phyloP scores from a whole-genome alignment of 768 basidiomycete species.

The Lactarius vividus region DNA sequence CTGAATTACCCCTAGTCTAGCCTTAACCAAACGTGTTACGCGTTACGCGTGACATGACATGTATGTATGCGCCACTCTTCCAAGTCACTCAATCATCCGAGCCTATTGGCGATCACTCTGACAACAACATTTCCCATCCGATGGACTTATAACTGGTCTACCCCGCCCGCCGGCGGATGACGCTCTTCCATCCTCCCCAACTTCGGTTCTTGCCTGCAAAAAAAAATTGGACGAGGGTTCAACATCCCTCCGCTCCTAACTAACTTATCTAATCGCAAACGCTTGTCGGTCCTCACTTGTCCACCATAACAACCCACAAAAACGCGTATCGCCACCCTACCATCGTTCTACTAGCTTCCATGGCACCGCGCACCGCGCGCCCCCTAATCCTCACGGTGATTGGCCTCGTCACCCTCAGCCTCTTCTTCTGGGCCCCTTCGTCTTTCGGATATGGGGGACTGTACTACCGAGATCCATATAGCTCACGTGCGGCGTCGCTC shows the following conservation, averaged over 20 bases:
- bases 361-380: constrained; percentile 12
- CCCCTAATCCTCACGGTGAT: not conserved
- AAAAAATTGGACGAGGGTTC: not conserved
- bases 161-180: not conserved
- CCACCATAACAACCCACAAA: not conserved
- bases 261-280: not conserved
- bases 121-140: no score
- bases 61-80: no score
- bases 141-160: not conserved
- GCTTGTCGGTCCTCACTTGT: not conserved
- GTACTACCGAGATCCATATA: constrained; percentile 4
- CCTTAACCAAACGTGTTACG: no score
- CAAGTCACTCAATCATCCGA: no score
- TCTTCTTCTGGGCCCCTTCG: constrained; percentile 11
- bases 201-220: not conserved
- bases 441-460: not conserved
- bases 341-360: not conserved
- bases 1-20: no score
- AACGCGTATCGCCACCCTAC: not conserved
- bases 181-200: not conserved
- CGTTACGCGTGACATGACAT: no score
- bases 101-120: no score
- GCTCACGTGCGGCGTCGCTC: not conserved
- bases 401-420: not conserved
- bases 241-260: not conserved